Evolutionary conservation across 2,329 filamentous ascomycete species (phyloP).

Genomic region (Curvularia verruculosa): DNA sequence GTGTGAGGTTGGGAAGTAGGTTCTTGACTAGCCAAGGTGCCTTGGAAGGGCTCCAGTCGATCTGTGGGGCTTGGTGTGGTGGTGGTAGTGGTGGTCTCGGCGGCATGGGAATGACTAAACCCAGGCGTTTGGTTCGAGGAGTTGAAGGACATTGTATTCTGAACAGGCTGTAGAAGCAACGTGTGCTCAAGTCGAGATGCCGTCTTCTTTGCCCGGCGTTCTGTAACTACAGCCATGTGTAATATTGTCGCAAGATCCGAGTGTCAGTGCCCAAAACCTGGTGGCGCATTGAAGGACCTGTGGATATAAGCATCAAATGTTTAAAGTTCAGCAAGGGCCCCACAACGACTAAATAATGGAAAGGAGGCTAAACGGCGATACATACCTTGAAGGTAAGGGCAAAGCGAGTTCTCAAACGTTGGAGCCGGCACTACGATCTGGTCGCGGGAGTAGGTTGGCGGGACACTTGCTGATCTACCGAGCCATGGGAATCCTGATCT

Average conservation of each 20-base stretch:
- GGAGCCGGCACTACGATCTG: constrained; percentile 45
- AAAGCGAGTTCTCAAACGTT: constrained; percentile 44
- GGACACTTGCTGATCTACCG: constrained; percentile 43
- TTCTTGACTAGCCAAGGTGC: constrained; percentile 28
- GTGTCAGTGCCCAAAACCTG: constrained; percentile 29
- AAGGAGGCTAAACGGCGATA: constrained; percentile 32
- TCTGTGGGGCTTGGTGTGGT: constrained; percentile 32
- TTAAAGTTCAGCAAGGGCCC: constrained; percentile 31
- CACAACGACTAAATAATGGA: constrained; percentile 19
- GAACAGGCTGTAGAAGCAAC: constrained; percentile 40
- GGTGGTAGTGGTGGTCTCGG: constrained; percentile 22
- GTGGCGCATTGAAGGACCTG: constrained; percentile 41
- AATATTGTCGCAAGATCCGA: constrained; percentile 37
- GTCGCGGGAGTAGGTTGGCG: constrained; percentile 40
- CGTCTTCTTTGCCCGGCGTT: constrained; percentile 45
- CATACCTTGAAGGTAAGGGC: constrained; percentile 39
- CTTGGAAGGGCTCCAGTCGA: constrained; percentile 25
- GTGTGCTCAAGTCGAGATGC: constrained; percentile 41
- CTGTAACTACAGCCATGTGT: constrained; percentile 49
- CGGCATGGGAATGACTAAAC: constrained; percentile 30
- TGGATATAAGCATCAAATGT: constrained; percentile 38
- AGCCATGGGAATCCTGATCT: constrained; percentile 40
- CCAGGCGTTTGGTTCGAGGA: constrained; percentile 37
- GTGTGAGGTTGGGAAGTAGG: constrained; percentile 27
- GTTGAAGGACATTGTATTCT: constrained; percentile 47